Evolutionary conservation across 2,329 filamentous ascomycete genomes (phyloP), one percentile per base, ranked within the genome.

Genomic region (Sporothrix dimorphospora): DNA sequence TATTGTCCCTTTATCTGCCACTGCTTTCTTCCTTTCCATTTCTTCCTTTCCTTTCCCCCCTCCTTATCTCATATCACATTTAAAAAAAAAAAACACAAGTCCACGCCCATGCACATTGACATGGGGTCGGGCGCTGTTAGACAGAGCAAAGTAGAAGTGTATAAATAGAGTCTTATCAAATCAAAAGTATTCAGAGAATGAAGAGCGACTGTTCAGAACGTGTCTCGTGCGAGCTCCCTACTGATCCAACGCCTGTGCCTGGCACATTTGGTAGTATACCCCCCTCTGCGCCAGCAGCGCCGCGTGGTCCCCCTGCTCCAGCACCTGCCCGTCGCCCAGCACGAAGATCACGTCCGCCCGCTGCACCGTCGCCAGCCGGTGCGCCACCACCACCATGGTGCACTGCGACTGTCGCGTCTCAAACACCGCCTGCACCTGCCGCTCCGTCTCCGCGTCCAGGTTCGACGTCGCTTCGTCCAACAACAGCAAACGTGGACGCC

Each of bases 291-390:
- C 82, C 78, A 85, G 78, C 71, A 87, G 76, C 70, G 86, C 82
- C 5, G 81, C 77, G 75, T 92, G 90, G 21, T 84, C 87, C 1
- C 90, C 90, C 68, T 82, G 85, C 79, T 92, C 90, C 1, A 90
- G 86, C 57, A 92, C 85, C 76, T 79, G 81, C 27, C 90, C 90
- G 72, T 87, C 84, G 75, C 91, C 89, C 77, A 92, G 89, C 45
- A 92, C 90, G 71, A 90, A 92, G 73, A 92, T 92, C 57, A 89
- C 81, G 76, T 92, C 90, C 0, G 90, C 90, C 74, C 90, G 89
- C 78, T 91, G 89, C 63, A 92, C 91, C 0, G 90, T 92, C 0
- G 86, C 84, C 9, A 92, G 80, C 40, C 90, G 83, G 80, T 92
- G 90, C 14, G 90, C 90, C 7, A 92, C 90, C 0, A 89, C 89